A percentile compares a stretch with the other conserved stretches of the same genome.
phyloP scores from a whole-genome alignment of 148 eudicot species.

The Drosera capensis region DNA sequence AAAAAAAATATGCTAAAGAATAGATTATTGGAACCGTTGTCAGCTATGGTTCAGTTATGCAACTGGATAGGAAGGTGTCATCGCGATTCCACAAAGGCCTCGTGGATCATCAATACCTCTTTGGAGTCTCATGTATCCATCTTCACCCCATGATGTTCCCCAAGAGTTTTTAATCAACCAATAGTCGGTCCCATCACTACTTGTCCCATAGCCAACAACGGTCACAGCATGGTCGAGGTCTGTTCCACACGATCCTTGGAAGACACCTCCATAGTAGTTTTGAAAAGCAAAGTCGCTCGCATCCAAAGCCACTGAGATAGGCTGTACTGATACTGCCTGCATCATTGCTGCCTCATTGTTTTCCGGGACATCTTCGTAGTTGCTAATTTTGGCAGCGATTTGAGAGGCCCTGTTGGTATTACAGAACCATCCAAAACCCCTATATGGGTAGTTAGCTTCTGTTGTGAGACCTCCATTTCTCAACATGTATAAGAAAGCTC shows the following conservation, averaged over 20 bases:
- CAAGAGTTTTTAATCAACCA: slow-evolving; percentile 18
- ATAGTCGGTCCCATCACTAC: slow-evolving; percentile 5
- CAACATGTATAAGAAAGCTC: slow-evolving; percentile 17
- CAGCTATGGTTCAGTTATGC: too few species aligned
- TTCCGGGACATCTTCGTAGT: slow-evolving; percentile 6
- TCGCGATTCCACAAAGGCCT: slow-evolving; percentile 15
- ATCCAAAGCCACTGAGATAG: slow-evolving; percentile 12
- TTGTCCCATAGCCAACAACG: slow-evolving; percentile 12
- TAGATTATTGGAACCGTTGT: too few species aligned
- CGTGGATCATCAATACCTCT: not conserved
- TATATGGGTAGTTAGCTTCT: slow-evolving; percentile 15
- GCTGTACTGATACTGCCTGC: slow-evolving; percentile 13
- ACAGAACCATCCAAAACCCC: slow-evolving; percentile 43
- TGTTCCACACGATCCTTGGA: slow-evolving; percentile 8
- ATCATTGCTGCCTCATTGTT: slow-evolving; percentile 11
- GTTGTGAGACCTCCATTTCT: slow-evolving; percentile 24
- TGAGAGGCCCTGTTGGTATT: slow-evolving; percentile 33
- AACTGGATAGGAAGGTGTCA: slow-evolving; percentile 11
- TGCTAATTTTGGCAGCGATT: slow-evolving; percentile 5
- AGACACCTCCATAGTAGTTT: slow-evolving; percentile 10
- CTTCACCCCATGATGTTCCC: slow-evolving; percentile 18
- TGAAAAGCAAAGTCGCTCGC: slow-evolving; percentile 2
- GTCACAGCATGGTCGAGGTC: slow-evolving; percentile 10
- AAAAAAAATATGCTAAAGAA: too few species aligned
- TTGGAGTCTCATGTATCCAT: slow-evolving; percentile 14